These are phyloP conservation scores for Epichloe baconii DNA, from an alignment of 2,329 filamentous ascomycete species.

Conservation along the genomic window DNA sequence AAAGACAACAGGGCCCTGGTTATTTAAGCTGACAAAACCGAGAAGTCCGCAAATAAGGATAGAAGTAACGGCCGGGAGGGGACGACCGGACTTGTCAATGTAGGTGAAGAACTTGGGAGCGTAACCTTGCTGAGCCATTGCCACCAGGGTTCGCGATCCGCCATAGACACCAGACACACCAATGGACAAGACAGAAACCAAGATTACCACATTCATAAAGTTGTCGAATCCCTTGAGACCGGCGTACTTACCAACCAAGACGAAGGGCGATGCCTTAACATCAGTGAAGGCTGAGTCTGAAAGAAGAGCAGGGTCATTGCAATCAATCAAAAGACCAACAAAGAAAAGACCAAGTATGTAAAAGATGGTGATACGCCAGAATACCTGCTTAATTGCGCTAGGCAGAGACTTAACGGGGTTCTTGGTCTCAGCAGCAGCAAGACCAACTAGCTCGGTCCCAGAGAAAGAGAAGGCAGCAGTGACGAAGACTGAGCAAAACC, in stretches of 20 bases:
- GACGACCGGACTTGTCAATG: conserved; percentile 44
- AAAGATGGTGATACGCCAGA: conserved; percentile 44
- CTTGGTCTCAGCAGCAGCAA: conserved; percentile 35
- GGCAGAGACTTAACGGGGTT: conserved; percentile 64
- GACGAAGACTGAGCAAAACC: conserved; percentile 59
- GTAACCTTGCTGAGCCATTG: conserved; percentile 44
- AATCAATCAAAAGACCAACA: conserved; percentile 35
- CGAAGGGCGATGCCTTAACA: conserved; percentile 36
- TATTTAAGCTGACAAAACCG: conserved; percentile 29
- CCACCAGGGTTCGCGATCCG: conserved; percentile 44
- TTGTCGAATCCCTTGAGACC: conserved; percentile 38
- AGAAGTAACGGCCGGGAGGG: conserved; percentile 34
- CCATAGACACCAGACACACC: conserved; percentile 47
- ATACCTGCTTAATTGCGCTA: conserved; percentile 69
- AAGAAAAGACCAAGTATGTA: conserved; percentile 40
- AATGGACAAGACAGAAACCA: conserved; percentile 45
- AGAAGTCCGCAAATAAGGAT: conserved; percentile 38
- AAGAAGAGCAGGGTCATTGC: conserved; percentile 34
- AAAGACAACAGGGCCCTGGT: conserved; percentile 37
- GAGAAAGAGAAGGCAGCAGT: conserved; percentile 62
- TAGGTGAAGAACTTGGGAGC: conserved; percentile 44
- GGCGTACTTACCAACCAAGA: conserved; percentile 42
- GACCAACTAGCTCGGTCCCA: conserved; percentile 53
- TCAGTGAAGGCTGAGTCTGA: conserved; percentile 27
- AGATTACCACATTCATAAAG: conserved; percentile 47